These are phyloP conservation scores for Cryptococcus sp. DNA, from an alignment of 1,284 basidiomycete species.

Conservation along the genomic window DNA sequence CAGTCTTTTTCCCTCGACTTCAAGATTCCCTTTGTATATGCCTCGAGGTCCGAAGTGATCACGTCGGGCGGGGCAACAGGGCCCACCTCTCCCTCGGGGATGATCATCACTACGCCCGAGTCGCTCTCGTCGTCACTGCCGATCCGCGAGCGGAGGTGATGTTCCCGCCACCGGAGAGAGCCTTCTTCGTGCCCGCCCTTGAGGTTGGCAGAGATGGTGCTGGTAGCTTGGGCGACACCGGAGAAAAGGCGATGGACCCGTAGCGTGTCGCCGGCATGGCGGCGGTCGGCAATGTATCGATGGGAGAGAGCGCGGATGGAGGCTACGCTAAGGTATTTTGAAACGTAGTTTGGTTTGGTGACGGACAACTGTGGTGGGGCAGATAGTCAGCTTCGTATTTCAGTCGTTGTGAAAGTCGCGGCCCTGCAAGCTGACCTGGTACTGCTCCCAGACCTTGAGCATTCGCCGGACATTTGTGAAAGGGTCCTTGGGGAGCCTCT, in stretches of 20 bases:
- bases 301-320: slow-evolving; percentile 29
- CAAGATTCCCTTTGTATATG: slow-evolving; percentile 41
- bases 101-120: slow-evolving; percentile 34
- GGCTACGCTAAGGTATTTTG: slow-evolving; percentile 26
- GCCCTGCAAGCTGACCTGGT: slow-evolving; percentile 18
- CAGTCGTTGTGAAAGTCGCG: neutral
- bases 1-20: slow-evolving; percentile 43
- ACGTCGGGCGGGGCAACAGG: slow-evolving; percentile 35
- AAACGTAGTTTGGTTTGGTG: neutral
- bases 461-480: slow-evolving; percentile 34
- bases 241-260: slow-evolving; percentile 42
- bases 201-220: slow-evolving; percentile 34
- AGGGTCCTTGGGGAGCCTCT: slow-evolving; percentile 44
- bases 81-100: slow-evolving; percentile 32
- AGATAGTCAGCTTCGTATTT: neutral
- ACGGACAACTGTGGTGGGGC: neutral
- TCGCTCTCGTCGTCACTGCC: slow-evolving; percentile 16
- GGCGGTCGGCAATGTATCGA: slow-evolving; percentile 32
- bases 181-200: slow-evolving; percentile 40
- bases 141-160: slow-evolving; percentile 29
- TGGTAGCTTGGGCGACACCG: slow-evolving; percentile 39
- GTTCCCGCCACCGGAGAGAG: slow-evolving; percentile 39
- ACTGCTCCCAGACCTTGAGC: slow-evolving; percentile 33
- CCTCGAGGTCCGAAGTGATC: slow-evolving; percentile 39
- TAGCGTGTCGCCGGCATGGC: slow-evolving; percentile 33